Percentiles rank a stretch among this genome's conserved stretches.
phyloP scores from a whole-genome alignment of 2,329 filamentous ascomycete genomes.

The Lachnellula arida region DNA sequence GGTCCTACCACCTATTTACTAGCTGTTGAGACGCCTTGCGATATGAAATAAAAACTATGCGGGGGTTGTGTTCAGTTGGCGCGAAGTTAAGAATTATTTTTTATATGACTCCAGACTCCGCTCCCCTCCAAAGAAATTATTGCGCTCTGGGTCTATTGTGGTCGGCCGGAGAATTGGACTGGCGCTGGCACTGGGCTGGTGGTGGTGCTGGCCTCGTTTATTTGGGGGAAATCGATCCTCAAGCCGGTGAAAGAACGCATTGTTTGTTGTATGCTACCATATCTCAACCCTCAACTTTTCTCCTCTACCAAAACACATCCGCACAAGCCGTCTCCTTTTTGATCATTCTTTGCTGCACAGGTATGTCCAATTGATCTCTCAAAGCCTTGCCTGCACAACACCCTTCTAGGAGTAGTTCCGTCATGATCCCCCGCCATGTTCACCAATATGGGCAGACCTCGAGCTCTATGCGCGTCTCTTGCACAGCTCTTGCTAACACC shows the following conservation, averaged over 20 bases:
- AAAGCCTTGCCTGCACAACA: conserved; percentile 1
- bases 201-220: conserved; percentile 1
- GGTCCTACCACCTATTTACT: conserved; percentile 8
- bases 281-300: conserved; percentile 3
- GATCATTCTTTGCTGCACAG: conserved; percentile 14
- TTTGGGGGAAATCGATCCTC: neutral
- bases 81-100: conserved; percentile 4
- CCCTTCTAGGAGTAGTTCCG: conserved; percentile 18
- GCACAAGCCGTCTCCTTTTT: neutral
- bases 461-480: neutral
- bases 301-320: conserved; percentile 1
- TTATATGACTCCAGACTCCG: conserved; percentile 13
- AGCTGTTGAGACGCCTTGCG: neutral
- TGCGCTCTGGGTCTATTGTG: conserved; percentile 3
- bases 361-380: conserved; percentile 25
- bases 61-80: conserved; percentile 13
- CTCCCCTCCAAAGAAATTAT: neutral
- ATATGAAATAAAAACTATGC: neutral
- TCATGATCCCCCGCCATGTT: conserved; percentile 25
- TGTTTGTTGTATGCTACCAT: neutral
- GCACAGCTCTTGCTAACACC: conserved; percentile 11
- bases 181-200: no score
- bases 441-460: conserved; percentile 3
- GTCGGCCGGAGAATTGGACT: no score
- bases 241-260: conserved; percentile 1